phyloP scores from a whole-genome alignment of 2,329 filamentous ascomycete species.

The Pseudonectria buxi region DNA sequence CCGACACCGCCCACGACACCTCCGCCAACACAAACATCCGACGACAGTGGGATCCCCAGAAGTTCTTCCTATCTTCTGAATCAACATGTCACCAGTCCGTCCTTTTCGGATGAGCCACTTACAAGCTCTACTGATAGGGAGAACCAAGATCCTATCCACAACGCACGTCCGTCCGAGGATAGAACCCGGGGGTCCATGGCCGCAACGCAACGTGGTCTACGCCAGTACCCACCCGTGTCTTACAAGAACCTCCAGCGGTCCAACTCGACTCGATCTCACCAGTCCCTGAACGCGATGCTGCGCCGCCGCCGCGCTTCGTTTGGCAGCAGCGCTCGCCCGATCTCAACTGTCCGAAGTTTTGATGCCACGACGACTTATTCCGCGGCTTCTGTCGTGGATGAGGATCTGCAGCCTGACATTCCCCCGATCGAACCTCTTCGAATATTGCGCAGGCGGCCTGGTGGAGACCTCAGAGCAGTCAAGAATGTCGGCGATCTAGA shows the following conservation, averaged over 20 bases:
- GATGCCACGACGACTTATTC: constrained; percentile 51
- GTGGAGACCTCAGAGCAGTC: constrained; percentile 66
- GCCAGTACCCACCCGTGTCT: constrained; percentile 23
- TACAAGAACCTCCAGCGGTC: constrained; percentile 37
- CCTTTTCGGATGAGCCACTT: constrained; percentile 32
- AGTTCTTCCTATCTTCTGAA: constrained; percentile 51
- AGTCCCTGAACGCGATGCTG: constrained; percentile 44
- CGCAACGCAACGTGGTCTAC: constrained; percentile 16
- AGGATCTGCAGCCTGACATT: constrained; percentile 30
- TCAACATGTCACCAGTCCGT: constrained; percentile 35
- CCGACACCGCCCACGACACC: constrained; percentile 57
- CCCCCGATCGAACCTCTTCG: constrained; percentile 48
- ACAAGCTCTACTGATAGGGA: constrained; percentile 42
- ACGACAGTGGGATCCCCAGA: constrained; percentile 38
- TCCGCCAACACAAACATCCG: constrained; percentile 37
- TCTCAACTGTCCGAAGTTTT: constrained; percentile 51
- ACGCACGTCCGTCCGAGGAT: constrained; percentile 27
- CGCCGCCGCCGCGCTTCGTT: constrained; percentile 54
- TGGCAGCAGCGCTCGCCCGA: constrained; percentile 46
- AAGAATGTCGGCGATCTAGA: constrained; percentile 59
- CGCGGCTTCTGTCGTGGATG: constrained; percentile 41
- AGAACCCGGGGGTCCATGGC: constrained; percentile 25
- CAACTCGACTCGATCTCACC: constrained; percentile 41
- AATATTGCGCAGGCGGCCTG: constrained; percentile 64
- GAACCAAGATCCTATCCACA: constrained; percentile 27